Base-by-base conservation (phyloP, 2,329 filamentous ascomycete genomes). In the Microcyclospora tardicrescens region DNA sequence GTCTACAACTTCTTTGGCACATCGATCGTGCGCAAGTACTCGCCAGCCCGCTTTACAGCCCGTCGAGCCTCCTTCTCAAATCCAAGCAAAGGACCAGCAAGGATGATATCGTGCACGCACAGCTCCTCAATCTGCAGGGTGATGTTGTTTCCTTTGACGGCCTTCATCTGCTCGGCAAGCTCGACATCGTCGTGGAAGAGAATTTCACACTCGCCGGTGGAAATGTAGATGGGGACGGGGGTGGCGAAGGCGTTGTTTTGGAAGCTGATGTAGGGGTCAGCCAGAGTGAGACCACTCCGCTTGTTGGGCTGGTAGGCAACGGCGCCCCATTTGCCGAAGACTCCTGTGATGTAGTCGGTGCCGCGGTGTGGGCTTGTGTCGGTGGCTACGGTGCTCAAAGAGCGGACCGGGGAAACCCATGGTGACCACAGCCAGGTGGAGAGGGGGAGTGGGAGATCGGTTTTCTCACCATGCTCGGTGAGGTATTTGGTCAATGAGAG, bases 401-500 rank as follows among this genome's bases (percentile, higher is more conserved):
- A 47, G 2, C 55, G 52, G 3, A 51, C 36, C 1, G 66, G 55
- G n/a, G 62, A 49, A 9, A 65, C 53, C 62, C 64, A 65, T 0
- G 66, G 63, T 2, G 57, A 61, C 63, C 64, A 66, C 4, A 71
- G 52, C 32, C 61, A 57, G 1, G 59, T 61, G 3, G 60, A 60
- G 0, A 45, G 46, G 0, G 67, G 68, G 2, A 34, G 14, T 0
- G 56, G 56, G 1, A 68, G 46, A 2, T 42, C 49, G 2, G 60
- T 35, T 3, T 54, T 47, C 2, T 45, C 30, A 2, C 63, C 65
- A 39, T 61, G 59, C 16, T 66, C 63, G 8, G 48, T 38, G 5
- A 73, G 44, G 46, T 72, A 72, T 13, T 67, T 57, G 27, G 72
- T 53, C 11, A 72, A 50, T 0, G 58, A 57, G 15, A 71, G 57